phyloP scores from a whole-genome alignment of 352 stramenopile species.

The Globisporangium recalcitrans region DNA sequence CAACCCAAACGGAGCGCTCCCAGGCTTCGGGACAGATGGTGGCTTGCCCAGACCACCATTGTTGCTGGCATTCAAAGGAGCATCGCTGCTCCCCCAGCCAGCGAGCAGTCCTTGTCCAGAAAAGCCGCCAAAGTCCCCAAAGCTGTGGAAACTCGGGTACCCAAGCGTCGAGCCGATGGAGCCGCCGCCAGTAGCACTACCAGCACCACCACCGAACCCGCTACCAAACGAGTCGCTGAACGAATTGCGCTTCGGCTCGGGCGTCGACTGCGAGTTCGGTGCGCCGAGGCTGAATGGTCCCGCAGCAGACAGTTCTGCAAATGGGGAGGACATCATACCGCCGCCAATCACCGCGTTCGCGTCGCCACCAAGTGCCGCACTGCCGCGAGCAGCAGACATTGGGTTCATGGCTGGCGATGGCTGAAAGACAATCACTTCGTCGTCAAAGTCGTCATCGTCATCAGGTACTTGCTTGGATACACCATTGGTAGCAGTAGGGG shows the following conservation, averaged over 20 bases:
- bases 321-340: constrained; percentile 10
- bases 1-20: constrained; percentile 3
- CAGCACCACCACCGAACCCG: constrained; percentile 8
- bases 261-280: constrained; percentile 19
- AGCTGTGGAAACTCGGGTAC: constrained; percentile 63
- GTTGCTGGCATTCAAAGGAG: constrained; percentile 3
- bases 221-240: constrained; percentile 14
- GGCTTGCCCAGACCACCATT: constrained; percentile 15
- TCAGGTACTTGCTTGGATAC: constrained; percentile 21
- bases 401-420: constrained; percentile 38
- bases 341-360: constrained; percentile 7
- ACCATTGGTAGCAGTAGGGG: neutral
- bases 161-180: constrained; percentile 44
- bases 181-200: neutral
- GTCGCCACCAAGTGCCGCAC: constrained; percentile 27
- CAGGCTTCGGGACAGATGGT: constrained; percentile 12
- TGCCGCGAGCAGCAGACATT: constrained; percentile 22
- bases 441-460: constrained; percentile 74
- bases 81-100: constrained; percentile 44
- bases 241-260: constrained; percentile 13
- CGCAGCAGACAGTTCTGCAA: constrained; percentile 11
- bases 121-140: constrained; percentile 41
- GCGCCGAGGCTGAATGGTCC: constrained; percentile 18
- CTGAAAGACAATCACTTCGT: constrained; percentile 84
- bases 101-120: constrained; percentile 33